Evolutionary conservation across 495 filamentous ascomycete genomes (phyloP), one percentile per base, ranked within the genome.

Genomic region (Penicillium diatomitis): DNA sequence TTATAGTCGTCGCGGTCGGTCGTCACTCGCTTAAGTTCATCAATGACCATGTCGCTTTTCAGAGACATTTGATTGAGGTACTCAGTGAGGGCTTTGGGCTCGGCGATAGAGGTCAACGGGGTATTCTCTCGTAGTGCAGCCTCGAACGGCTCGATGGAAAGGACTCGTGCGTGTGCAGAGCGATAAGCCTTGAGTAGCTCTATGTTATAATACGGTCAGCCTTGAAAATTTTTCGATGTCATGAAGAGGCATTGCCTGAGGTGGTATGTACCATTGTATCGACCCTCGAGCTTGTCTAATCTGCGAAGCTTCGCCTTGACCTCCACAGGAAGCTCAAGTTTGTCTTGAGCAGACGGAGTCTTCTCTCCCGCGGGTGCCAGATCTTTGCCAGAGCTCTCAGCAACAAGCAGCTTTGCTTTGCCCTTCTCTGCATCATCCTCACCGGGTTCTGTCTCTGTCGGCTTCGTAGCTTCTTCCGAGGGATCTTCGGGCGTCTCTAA

Each of bases 141-240:
- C 70, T 98, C 92, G 58, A 98, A 97, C 0, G 86, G 85, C 58
- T 96, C 92, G 57, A 97, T 95, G 2, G 83, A 77, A 5, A 82
- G 74, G 31, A 88, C 86, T 31, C 88, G 82, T 31, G 87, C 81
- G 68, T 97, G 92, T 4, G 91, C 91, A 42, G 87, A 80, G 42
- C 88, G 82, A 65, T 98, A 98, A 2, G 90, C 92, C 37, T 88
- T 85, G 44, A 97, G 74, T 0, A 98, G 76, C 56, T 97, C 92
- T 94, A 52, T 7, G 45, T 5, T 38, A 46, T 4, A 40, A n/a
- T 4, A 32, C 20, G 20, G 20, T 20, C 20, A 20, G 20, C 20
- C 0, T 20, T 20, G 20, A 20, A 20, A 20, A 20, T 20, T 20
- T 20, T 20, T 20, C 20, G 20, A 20, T 20, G 20, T 20, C 20